Evolutionary conservation across 768 basidiomycete species (phyloP), one percentile per base, ranked within the genome.

Genomic region (Baorangia bicolor): DNA sequence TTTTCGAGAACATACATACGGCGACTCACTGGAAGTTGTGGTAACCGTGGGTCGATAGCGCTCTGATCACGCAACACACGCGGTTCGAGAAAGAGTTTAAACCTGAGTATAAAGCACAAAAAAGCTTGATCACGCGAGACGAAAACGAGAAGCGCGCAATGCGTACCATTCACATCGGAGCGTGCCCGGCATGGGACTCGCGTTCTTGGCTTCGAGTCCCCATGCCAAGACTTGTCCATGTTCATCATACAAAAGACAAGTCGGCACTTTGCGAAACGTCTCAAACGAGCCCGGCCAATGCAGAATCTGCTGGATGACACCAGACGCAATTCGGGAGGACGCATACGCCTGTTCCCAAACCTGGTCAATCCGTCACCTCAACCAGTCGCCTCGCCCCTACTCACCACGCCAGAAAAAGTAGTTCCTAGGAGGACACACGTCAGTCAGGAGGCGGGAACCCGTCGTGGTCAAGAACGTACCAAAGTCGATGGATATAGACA

Each of bases 151-250:
- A 60, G 45, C n/a, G 43, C 6, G 27, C 0, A 35, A 35, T 18
- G 73, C 52, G 16, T 9, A 79, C 83, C 82, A 81, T 73, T 83
- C 83, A 51, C 79, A 85, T 55, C 77, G 79, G 47, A 74, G 75
- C 12, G 82, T 84, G 8, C 90, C 89, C 4, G 81, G 77, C 73
- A 86, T 80, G 3, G 84, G 82, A 21, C 82, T 81, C 2, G 88
- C 81, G 62, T 88, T 90, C 76, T 93, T 93, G 4, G 92, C 92
- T 74, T 93, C 89, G 47, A 93, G 72, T 1, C 92, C 92, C 92
- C 92, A 94, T 6, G 89, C 87, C 23, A 91, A 63, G 2, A 94
- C 85, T 57, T 80, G 80, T 0, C 90, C 91, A 31, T 75, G 72
- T 41, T 87, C 83, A 59, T 91, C 85, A 59, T 94, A 95, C 16